Base-by-base conservation (phyloP, 2,329 filamentous ascomycete genomes). In the Ophiocordyceps camponoti-rufipedis region DNA sequence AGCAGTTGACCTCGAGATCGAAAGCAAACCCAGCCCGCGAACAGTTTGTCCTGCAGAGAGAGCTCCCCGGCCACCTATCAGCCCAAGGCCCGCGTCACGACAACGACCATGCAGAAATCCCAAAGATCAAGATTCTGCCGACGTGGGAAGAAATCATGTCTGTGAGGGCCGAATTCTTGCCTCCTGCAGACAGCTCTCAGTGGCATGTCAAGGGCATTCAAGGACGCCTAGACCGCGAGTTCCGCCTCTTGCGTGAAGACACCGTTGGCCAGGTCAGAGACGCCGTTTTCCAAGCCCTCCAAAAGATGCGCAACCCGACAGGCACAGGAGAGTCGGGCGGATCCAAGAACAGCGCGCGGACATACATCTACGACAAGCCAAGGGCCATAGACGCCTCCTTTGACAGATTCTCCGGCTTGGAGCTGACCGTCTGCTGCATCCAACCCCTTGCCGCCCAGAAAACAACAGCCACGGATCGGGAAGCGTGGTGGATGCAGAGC, bases 181-280 rank as follows among this genome's bases (percentile, higher is more conserved):
- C 64, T 0, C 56, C 54, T 3, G 61, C 52, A 5, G 61, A 70
- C 50, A 52, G 59, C 5, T 51, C 54, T 0, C 54, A 58, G 14
- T 64, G 59, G 52, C 66, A 56, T 43, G 48, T 50, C 48, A 50
- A 55, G 4, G 67, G 69, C 1, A 62, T 70, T 11, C 56, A 54
- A 5, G 70, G 72, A 2, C 62, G 72, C 1, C 54, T 78, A 0
- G 73, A 77, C 53, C 60, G 67, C 46, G 67, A 76, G 45, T 78
- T 78, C 43, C 65, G 74, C 14, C 63, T 77, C 1, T 54, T 76
- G 1, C 63, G 73, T 2, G 70, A 76, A 54, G 72, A 78, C 49
- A 72, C 67, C 0, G 59, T 76, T 2, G 70, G 70, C 0, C 67
- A 73, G 47, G 58, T 78, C 5, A 62, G 70, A 35, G 68, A 75